A percentile compares a stretch with the other conserved stretches of the same genome.
phyloP scores from a whole-genome alignment of 495 filamentous ascomycete genomes.

The Penicillium egyptiacum region DNA sequence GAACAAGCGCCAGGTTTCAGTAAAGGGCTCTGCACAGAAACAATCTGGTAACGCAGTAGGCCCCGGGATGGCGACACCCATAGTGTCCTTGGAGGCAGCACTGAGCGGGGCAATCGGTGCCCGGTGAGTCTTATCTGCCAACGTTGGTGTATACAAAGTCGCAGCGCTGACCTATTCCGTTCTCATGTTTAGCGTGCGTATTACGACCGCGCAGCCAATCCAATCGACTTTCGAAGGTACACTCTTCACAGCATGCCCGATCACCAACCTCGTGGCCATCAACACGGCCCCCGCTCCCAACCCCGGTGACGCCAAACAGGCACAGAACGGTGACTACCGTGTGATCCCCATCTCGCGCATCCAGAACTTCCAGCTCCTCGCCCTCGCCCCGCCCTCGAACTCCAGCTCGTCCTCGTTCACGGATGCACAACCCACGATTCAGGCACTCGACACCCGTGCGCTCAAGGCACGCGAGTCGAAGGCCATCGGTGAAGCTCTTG shows the following conservation, averaged over 20 bases:
- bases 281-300: slow-evolving; percentile 45
- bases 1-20: slow-evolving; percentile 48
- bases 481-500: slow-evolving; percentile 53
- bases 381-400: slow-evolving; percentile 60
- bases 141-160: slow-evolving; percentile 1
- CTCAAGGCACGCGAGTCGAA: slow-evolving; percentile 55
- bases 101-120: slow-evolving; percentile 54
- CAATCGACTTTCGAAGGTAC: slow-evolving; percentile 58
- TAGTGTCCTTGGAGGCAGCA: slow-evolving; percentile 48
- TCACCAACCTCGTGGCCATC: slow-evolving; percentile 65
- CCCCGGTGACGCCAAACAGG: slow-evolving; percentile 39
- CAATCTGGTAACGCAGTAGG: slow-evolving; percentile 27
- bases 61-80: slow-evolving; percentile 40
- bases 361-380: slow-evolving; percentile 57
- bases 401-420: slow-evolving; percentile 42
- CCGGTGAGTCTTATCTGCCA: slow-evolving; percentile 39
- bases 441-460: slow-evolving; percentile 51
- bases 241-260: slow-evolving; percentile 65
- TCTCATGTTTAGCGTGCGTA: slow-evolving; percentile 51
- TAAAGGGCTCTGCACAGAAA: slow-evolving; percentile 38
- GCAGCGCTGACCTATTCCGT: slow-evolving; percentile 1
- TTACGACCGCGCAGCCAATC: slow-evolving; percentile 56
- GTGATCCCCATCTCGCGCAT: slow-evolving; percentile 65
- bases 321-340: slow-evolving; percentile 58
- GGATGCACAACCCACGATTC: slow-evolving; percentile 41